Base-by-base conservation (phyloP, 1,139 yeast genomes). In the Suhomyces chickasaworum region DNA sequence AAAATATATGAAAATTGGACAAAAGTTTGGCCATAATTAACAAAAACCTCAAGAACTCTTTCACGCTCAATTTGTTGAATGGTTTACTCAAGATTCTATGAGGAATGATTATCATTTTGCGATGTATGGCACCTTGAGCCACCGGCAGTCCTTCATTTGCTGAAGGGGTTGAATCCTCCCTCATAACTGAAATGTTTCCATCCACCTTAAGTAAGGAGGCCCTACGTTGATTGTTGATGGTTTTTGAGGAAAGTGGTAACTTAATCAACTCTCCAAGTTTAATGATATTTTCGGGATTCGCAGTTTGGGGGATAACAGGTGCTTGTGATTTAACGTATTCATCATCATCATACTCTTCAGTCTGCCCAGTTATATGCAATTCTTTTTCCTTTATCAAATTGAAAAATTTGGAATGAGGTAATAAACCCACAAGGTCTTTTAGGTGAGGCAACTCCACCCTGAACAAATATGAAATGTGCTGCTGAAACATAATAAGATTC, bases 71-170 rank as follows among this genome's bases (percentile, higher is more conserved):
- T 48, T 69, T 70, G 30, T 68, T 64, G 46, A 75, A 69, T 6
- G 79, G 79, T 45, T 73, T 72, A 47, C 65, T 66, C 25, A 75
- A 61, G 6, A 75, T 71, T 46, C 69, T 68, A 50, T 75, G 79
- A 0, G 80, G 79, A 1, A 75, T 67, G 7, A 75, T 66, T 3
- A 73, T 66, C 42, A 69, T 54, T 47, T 63, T 67, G 47, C 42
- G 39, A 4, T 27, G 38, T 2, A 44, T 29, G 20, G 31, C 22
- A 5, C 36, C 39, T 3, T 38, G 23, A 3, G 25, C 22, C 12
- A 13, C 34, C 3, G 34, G 36, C 15, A 17, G 16, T 5, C 27
- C 39, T 10, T 34, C 9, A 2, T 22, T 34, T 10, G 34, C 18
- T 7, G 36, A 9, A 7, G 47, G 17, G 13, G 32, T 12, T 1